Evolutionary conservation across 768 basidiomycete species (phyloP), one percentile per base, ranked within the genome.

Genomic region (Pleurotus tuoliensis): DNA sequence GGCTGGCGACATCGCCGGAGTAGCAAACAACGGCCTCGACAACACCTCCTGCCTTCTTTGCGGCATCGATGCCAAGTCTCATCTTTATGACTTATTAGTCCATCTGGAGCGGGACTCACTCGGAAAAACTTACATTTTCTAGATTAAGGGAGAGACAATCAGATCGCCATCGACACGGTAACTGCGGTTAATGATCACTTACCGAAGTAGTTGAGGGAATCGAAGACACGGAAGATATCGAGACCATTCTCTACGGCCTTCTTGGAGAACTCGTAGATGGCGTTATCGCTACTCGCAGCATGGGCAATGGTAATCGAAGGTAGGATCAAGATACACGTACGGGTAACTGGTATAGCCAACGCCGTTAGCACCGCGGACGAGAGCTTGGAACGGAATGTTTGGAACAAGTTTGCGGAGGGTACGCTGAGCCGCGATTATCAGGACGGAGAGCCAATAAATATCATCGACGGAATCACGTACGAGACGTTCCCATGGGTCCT

Each of bases 211-310:
- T 99, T 99, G 73, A 99, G 77, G 27, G 97, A 98, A 72, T 99
- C 97, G 64, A 99, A 99, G 53, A 99, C 94, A 67, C 97, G 85
- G 91, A 99, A 99, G 70, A 99, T 99, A 73, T 99, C 97, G 48
- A 98, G 83, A 68, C 97, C 97, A 64, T 98, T 97, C 75, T 98
- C 94, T n/a, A 99, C 96, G 20, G 97, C 97, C 71, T 96, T 96
- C 79, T 95, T 96, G 59, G 92, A 97, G 78, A 99, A 99, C 72
- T 97, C 97, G 73, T 99, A 99, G 72, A 99, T 98, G 57, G 92
- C 96, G 65, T 99, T 99, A 71, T 98, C 95, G 25, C 91, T 93
- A 60, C 47, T 18, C 53, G 22, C 20, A 22, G 41, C 20, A 18
- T 69, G 59, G 61, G 45, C 40, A 47, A 37, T 56, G 47, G 24